Evolutionary conservation across 2,329 filamentous ascomycete genomes (phyloP).

Genomic region (Ophiocordyceps camponoti-floridani): DNA sequence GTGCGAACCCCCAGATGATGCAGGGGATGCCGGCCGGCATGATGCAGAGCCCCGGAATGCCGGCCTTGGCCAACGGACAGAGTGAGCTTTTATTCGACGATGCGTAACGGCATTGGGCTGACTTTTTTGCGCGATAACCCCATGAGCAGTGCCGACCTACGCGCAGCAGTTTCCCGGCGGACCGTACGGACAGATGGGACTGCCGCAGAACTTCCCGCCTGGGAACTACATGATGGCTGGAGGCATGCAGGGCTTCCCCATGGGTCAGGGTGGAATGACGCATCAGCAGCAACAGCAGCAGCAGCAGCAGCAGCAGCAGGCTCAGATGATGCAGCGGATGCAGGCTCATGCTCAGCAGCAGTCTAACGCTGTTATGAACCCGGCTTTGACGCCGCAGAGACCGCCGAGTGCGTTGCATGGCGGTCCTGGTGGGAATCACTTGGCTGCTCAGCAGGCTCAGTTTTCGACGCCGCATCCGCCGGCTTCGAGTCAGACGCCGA

Average conservation of each 20-base stretch:
- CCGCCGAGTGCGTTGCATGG: slow-evolving; percentile 15
- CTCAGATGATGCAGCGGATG: slow-evolving; percentile 26
- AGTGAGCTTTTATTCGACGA: slow-evolving; percentile 24
- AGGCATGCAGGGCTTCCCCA: slow-evolving; percentile 35
- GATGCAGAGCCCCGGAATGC: slow-evolving; percentile 45
- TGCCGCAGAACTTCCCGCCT: slow-evolving; percentile 32
- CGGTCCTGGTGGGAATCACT: slow-evolving; percentile 8
- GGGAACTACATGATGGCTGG: slow-evolving; percentile 31
- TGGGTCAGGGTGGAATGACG: slow-evolving; percentile 33
- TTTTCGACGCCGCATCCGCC: slow-evolving; percentile 18
- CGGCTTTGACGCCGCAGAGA: slow-evolving; percentile 14
- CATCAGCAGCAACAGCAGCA: slow-evolving; percentile 16
- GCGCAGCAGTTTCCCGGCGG: slow-evolving; percentile 38
- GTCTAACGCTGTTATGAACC: slow-evolving; percentile 10
- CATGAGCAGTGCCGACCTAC: slow-evolving; percentile 33
- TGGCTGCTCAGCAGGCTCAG: slow-evolving; percentile 13
- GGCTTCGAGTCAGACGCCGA: slow-evolving; percentile 17
- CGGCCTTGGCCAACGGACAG: slow-evolving; percentile 42
- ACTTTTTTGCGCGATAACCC: slow-evolving; percentile 4
- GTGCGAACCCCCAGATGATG: slow-evolving; percentile 37
- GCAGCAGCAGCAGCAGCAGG: slow-evolving; percentile 8
- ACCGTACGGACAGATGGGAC: slow-evolving; percentile 32
- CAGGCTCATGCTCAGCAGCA: slow-evolving; percentile 11
- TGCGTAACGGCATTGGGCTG: not conserved
- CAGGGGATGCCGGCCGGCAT: slow-evolving; percentile 35